phyloP scores from a whole-genome alignment of 495 filamentous ascomycete species.

The Amniculicola lignicola region DNA sequence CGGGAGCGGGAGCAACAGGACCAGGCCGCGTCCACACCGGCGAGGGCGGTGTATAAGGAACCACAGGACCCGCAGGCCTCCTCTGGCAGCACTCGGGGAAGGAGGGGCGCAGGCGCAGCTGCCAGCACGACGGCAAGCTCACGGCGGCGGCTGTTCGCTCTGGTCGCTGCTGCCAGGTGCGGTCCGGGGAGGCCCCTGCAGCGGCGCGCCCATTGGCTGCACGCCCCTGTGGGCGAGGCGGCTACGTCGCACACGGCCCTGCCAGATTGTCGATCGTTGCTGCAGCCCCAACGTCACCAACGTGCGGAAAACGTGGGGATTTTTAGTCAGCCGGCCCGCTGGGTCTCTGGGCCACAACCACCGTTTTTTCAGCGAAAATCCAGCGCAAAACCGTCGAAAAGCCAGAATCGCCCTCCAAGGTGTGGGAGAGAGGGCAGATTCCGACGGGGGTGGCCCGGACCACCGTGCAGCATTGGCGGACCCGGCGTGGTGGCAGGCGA shows the following conservation, averaged over 20 bases:
- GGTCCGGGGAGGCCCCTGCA: not conserved
- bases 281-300: not conserved
- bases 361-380: slow-evolving; percentile 14
- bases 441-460: not conserved
- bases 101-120: slow-evolving; percentile 14
- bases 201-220: not conserved
- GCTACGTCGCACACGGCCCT: not conserved
- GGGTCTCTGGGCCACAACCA: slow-evolving; percentile 9
- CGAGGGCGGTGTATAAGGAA: slow-evolving; percentile 12
- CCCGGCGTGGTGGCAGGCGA: slow-evolving; percentile 1
- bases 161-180: not conserved
- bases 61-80: not conserved
- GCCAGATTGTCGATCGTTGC: not conserved
- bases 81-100: not conserved
- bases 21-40: not conserved
- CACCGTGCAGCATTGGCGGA: not conserved
- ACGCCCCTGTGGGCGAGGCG: not conserved
- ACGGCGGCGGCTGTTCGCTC: slow-evolving; percentile 11
- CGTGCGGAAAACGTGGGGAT: not conserved
- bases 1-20: not conserved
- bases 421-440: not conserved
- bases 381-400: not conserved
- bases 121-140: not conserved
- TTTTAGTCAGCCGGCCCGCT: not conserved
- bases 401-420: not conserved